Base-by-base conservation (phyloP, 1,284 basidiomycete genomes). In the Apiotrichum gracile region DNA sequence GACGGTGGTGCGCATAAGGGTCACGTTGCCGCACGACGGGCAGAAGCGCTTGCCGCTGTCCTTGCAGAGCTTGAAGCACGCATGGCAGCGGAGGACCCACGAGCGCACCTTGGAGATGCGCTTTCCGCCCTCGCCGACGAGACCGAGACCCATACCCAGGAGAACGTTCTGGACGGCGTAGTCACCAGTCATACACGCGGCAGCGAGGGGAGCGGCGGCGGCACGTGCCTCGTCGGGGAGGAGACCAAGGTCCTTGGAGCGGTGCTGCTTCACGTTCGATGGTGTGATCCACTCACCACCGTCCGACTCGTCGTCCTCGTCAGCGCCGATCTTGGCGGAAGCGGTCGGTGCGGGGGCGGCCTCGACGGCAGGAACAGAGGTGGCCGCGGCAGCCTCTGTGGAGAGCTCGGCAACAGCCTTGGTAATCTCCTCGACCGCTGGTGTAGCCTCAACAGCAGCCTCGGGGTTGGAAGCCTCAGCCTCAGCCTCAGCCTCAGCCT, bases 11-110 rank as follows among this genome's bases (percentile, higher is more conserved):
- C 94, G 87, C 49, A 97, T 77, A 26, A 99, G 81, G 0, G 96
- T 88, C 0, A 91, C 82, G 66, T 93, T 94, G 38, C 96, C 96
- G 72, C 96, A 99, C 10, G 91, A 89, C 1, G 96, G 94, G 71
- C 96, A 99, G 78, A 98, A 99, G 66, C 91, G 91, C 73, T 91
- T 91, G 19, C 88, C 86, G 31, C 84, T 80, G 73, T 98, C 93
- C 78, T 94, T 97, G 79, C 94, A 98, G 60, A 97, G 84, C 92
- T 97, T 97, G 83, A 93, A 97, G 77, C 96, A 99, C 17, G 92
- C 96, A 77, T 99, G 96, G 75, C 96, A 99, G 54, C 96, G 79
- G 60, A 98, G 77, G 1, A 97, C 91, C 89, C 91, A 98, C 58
- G 85, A 97, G 77, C 94, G 92, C 29, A 98, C 86, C 62, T 85